Conservation (phyloP, 2,329 filamentous ascomycete genomes). For the Exophiala oligosperma region DNA sequence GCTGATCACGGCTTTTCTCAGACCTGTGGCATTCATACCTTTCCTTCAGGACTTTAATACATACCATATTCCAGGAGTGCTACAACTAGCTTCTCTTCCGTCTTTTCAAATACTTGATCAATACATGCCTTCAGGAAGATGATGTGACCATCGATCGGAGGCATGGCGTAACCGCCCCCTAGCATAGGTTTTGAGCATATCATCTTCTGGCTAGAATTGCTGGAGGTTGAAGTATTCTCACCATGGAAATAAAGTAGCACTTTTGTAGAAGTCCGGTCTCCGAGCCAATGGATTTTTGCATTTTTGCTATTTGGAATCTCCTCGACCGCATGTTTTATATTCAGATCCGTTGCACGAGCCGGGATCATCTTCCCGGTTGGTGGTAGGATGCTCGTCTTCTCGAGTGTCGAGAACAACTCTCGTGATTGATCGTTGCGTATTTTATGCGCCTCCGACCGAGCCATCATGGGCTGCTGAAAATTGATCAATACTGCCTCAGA, state of each 20-base stretch:
- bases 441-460: slow-evolving; percentile 4
- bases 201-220: neutral
- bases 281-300: slow-evolving; percentile 13
- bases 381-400: too few relatives aligned
- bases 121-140: slow-evolving; percentile 5
- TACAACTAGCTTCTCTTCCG: neutral
- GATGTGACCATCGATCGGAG: slow-evolving; percentile 8
- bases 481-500: too few relatives aligned
- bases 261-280: slow-evolving; percentile 3
- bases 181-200: neutral
- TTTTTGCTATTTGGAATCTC: slow-evolving; percentile 10
- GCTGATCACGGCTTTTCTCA: neutral
- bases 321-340: neutral
- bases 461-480: neutral
- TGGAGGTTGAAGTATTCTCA: neutral
- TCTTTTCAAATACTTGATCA: neutral
- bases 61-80: slow-evolving; percentile 11
- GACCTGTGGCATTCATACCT: too few relatives aligned
- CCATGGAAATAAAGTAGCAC: slow-evolving; percentile 17
- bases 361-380: too few relatives aligned
- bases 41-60: neutral
- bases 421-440: neutral
- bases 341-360: neutral
- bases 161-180: slow-evolving; percentile 13
- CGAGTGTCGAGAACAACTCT: neutral